Evolutionary conservation across 352 stramenopile species (phyloP), one percentile per base, ranked within the genome.

Genomic region (Pythium sp.): DNA sequence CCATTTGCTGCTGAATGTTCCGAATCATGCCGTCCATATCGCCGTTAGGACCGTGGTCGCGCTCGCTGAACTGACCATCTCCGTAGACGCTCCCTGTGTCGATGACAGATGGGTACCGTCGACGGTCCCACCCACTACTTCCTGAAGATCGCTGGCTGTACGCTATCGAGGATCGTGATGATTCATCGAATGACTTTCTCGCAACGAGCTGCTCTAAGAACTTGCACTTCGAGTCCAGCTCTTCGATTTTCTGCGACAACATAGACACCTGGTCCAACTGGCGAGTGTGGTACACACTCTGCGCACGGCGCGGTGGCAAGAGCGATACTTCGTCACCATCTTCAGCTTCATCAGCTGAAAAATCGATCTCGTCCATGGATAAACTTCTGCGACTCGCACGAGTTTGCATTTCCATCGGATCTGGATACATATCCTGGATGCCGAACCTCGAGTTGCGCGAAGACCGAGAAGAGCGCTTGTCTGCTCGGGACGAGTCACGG

Each of bases 1-100:
- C 79, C 84, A 94, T 94, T 69, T 94, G 87, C 64, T 77, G 87
- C 63, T 94, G 87, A 61, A 94, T 93, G 55, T 76, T 92, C 54
- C 77, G 84, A 32, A 94, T 89, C 69, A 94, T 87, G 46, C 76
- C 84, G 72, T 92, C 86, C 8, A 92, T 84, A 22, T 65, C 65
- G 15, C 79, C 79, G 6, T 69, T 73, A 8, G 67, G 75, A 32
- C 34, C 34, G 14, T 71, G 60, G 47, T 84, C 74, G 28, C 80
- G 64, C 28, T 74, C 62, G 32, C 71, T 74, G 7, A 63, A 30
- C 28, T 56, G 56, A 12, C 63, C 36, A 26, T 70, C 62, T 26
- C 24, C 53, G 12, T 51, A 55, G 51, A 24, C 43, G 43, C 62
- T 43, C 24, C 62, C 55, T 41, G 46, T 55, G 58, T 65, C 65